Evolutionary conservation across 495 filamentous ascomycete species (phyloP).

Genomic region (Aspergillus incahuasiensis): DNA sequence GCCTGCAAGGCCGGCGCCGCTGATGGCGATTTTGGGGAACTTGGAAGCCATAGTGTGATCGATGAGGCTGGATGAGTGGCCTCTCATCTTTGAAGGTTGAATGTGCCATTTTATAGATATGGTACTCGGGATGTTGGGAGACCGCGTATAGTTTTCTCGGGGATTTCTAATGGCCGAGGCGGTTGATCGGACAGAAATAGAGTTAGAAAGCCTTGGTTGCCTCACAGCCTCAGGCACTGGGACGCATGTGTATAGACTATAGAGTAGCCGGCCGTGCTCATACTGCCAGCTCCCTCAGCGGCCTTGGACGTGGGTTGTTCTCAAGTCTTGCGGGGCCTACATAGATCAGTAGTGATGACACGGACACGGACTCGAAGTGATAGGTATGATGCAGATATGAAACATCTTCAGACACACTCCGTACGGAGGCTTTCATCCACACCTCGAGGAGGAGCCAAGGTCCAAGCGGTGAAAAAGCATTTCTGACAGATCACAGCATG

Average conservation of each 20-base stretch:
- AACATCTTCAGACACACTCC: background rate
- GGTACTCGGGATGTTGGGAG: background rate
- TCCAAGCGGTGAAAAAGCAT: background rate
- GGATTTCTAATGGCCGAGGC: background rate
- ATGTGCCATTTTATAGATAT: background rate
- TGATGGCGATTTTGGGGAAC: conserved; percentile 45
- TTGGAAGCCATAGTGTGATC: background rate
- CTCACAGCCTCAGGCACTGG: background rate
- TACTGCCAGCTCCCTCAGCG: too few species aligned
- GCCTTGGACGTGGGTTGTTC: too few species aligned
- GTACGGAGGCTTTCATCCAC: too few species aligned
- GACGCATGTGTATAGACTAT: too few species aligned
- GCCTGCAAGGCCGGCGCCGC: conserved; percentile 56
- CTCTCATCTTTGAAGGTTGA: background rate
- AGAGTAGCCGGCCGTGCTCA: too few species aligned
- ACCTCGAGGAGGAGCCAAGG: background rate
- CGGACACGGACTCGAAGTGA: background rate
- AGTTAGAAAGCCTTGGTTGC: background rate
- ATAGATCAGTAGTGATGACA: too few species aligned
- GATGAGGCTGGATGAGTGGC: background rate
- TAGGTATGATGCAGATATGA: background rate
- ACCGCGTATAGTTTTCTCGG: background rate
- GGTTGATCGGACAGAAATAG: background rate
- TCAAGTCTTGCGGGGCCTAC: too few species aligned
- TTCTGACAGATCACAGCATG: background rate